phyloP scores from a whole-genome alignment of 75 land plant genomes.

The Cunninghamia lanceolata region DNA sequence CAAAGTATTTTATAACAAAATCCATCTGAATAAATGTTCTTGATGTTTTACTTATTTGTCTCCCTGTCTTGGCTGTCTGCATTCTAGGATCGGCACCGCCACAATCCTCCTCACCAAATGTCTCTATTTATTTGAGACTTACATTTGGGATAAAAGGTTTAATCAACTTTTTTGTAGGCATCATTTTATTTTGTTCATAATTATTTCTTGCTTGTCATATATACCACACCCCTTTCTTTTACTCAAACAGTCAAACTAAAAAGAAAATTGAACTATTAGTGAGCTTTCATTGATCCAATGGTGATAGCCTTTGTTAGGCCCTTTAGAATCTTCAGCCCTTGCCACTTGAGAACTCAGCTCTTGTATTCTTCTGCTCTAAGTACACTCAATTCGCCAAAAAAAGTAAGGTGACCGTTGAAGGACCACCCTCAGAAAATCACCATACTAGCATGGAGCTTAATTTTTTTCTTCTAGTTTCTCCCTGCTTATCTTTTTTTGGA shows the following conservation, averaged over 20 bases:
- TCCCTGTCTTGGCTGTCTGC: background rate
- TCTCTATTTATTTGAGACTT: background rate
- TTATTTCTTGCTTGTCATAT: background rate
- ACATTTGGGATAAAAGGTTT: background rate
- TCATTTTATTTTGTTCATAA: background rate
- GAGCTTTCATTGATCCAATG: background rate
- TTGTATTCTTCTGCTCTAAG: constrained; percentile 5
- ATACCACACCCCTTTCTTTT: background rate
- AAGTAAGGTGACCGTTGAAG: background rate
- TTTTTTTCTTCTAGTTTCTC: background rate
- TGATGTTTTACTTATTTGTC: background rate
- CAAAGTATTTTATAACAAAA: background rate
- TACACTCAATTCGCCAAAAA: background rate
- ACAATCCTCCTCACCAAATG: background rate
- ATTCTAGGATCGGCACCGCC: background rate
- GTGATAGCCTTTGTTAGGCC: background rate
- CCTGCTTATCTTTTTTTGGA: background rate
- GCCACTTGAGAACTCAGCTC: background rate
- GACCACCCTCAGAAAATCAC: background rate
- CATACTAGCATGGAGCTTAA: background rate
- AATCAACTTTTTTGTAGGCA: background rate
- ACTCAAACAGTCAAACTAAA: background rate
- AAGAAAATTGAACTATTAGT: no score
- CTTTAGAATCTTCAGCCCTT: background rate
- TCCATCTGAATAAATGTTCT: background rate